These are phyloP conservation scores for Starmerella sp. DNA, from an alignment of 805 yeast genomes.

Conservation along the genomic window DNA sequence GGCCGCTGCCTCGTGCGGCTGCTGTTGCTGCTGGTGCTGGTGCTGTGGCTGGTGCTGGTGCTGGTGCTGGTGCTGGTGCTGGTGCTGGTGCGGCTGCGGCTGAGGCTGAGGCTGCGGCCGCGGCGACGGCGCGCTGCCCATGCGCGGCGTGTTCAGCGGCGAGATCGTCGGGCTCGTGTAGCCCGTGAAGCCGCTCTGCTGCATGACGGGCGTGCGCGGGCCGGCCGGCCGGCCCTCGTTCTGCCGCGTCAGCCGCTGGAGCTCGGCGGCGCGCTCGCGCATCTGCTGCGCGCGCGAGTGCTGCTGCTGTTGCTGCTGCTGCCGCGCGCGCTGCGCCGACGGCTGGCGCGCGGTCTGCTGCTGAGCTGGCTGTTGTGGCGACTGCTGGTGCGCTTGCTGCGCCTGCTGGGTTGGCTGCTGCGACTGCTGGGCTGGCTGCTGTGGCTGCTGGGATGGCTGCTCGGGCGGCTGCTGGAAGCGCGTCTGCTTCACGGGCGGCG, in stretches of 20 bases:
- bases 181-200: not conserved
- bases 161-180: not conserved
- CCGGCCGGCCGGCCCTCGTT: not conserved
- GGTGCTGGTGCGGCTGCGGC: too few relatives aligned
- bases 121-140: not conserved
- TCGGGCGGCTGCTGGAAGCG: not conserved
- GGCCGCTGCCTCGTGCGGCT: slow-evolving; percentile 8
- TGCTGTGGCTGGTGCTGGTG: too few relatives aligned
- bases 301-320: not conserved
- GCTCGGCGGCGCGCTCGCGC: slow-evolving; percentile 3
- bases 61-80: too few relatives aligned
- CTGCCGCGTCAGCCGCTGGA: not conserved
- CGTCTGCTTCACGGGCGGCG: not conserved
- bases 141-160: not conserved
- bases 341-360: not conserved
- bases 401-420: not conserved
- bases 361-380: not conserved
- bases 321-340: not conserved
- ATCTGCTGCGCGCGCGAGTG: not conserved
- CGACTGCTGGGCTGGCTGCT: not conserved
- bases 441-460: not conserved
- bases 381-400: not conserved
- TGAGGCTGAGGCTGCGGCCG: too few relatives aligned
- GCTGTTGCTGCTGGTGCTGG: not conserved
- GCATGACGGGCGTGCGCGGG: not conserved